Percentiles rank a stretch among this genome's conserved stretches.
Evolutionary conservation across 352 stramenopile genomes (phyloP).

Genomic region (Bremia lactucae): DNA sequence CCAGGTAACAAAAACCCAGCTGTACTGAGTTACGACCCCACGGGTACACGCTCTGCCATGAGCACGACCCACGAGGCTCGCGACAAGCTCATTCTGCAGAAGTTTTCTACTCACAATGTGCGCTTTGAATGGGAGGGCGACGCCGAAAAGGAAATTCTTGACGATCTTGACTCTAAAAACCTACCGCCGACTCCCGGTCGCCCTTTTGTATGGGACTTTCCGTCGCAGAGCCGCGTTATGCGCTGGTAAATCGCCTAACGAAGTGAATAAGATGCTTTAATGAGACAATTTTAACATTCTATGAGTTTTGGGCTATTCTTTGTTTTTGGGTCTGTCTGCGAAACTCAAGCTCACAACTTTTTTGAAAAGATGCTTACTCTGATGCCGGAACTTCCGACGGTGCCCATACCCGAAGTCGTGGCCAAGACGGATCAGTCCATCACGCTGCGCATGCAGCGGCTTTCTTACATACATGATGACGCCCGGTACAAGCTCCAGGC

Average conservation of each 20-base stretch:
- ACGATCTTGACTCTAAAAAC: slow-evolving; percentile 62
- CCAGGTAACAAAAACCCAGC: slow-evolving; percentile 84
- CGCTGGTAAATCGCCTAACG: slow-evolving; percentile 48
- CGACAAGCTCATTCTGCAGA: slow-evolving; percentile 59
- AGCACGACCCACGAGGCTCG: slow-evolving; percentile 64
- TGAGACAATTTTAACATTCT: no score
- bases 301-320: not conserved
- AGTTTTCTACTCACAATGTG: slow-evolving; percentile 66
- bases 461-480: slow-evolving; percentile 21
- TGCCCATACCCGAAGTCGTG: slow-evolving; percentile 46
- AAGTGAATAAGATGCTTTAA: no score
- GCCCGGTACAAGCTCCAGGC: slow-evolving; percentile 48
- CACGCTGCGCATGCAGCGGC: slow-evolving; percentile 40
- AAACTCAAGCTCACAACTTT: slow-evolving; percentile 2
- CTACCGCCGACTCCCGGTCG: slow-evolving; percentile 57
- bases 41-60: slow-evolving; percentile 82
- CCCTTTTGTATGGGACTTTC: slow-evolving; percentile 64
- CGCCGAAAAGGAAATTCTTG: slow-evolving; percentile 59
- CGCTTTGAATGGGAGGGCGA: slow-evolving; percentile 73
- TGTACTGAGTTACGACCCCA: slow-evolving; percentile 75
- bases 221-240: slow-evolving; percentile 43
- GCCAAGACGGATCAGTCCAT: slow-evolving; percentile 71
- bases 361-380: slow-evolving; percentile 48
- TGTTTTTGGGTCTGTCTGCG: slow-evolving; percentile 5
- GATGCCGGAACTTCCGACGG: slow-evolving; percentile 51